Base-by-base conservation (phyloP, 176 grass and related monocot genomes). In the Triticum urartu region DNA sequence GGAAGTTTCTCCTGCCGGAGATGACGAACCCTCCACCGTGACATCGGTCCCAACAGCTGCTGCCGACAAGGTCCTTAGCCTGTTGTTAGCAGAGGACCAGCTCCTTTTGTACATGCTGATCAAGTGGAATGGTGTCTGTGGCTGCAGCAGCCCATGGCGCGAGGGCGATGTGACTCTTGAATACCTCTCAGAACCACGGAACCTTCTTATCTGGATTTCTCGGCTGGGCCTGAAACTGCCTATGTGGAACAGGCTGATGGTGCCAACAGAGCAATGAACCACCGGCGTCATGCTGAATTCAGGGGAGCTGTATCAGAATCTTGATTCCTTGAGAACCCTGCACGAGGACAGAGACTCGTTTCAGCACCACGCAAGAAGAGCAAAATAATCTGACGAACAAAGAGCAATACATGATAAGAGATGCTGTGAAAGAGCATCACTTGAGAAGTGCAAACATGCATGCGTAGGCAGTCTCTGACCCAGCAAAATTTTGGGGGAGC, bases 261-360 rank as follows among this genome's bases (percentile, higher is more conserved):
- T 93, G 68, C 92, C 92, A 12, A 88, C 81, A 32, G 97, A 94
- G 72, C 89, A 96, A 75, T 99, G 80, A 81, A 94, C 84, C 68
- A 91, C 82, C 17, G 92, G 94, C 4, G 80, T 91, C 97, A 99
- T 99, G 50, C 52, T 96, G 81, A 91, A 86, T 89, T 69, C 21
- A 64, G 64, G 70, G 52, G 9, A 34, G 54, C 64, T 78, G 18
- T 77, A 14, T 83, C 74, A 81, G 68, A 91, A 77, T 78, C 17
- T 77, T n/a, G 22, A 21, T 35, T 80, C 39, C 39, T 88, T 70
- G 12, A 81, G 82, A 76, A 88, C 6, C 81, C 86, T 91, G 82
- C 1, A 35, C 56, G 18, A 22, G 3, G 18, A 36, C 11, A 81
- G 54, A 52, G 70, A 50, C 14, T 40, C 15, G 7, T 11, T 11